Base-by-base conservation (phyloP, 768 basidiomycete species). In the button mushroom (Agaricus bisporus) region DNA sequence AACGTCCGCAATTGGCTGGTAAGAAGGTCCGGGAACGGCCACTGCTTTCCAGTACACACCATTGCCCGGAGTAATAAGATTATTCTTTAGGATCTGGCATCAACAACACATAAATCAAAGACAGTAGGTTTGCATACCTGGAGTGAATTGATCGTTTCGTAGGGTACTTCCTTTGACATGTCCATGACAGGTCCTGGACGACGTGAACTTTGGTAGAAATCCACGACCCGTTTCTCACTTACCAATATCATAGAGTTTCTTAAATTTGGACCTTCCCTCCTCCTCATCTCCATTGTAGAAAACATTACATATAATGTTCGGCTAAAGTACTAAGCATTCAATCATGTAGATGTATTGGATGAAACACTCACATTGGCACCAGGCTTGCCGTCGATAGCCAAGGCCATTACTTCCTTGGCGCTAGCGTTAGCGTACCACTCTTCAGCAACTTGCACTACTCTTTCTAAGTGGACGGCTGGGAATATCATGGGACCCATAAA, bases 261-360 rank as follows among this genome's bases (percentile, higher is more conserved):
- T 76, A 63, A 66, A 81, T 20, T 61, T 66, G 25, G 64, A 59
- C 38, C 72, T 64, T 38, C 77, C 80, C 55, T 81, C 79, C 4
- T 63, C 69, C 55, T 77, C 78, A 0, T 74, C 64, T 0, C 79
- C 80, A 59, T 82, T 79, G 57, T 74, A 80, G 57, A 81, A 82
- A 2, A 73, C 37, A 9, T 62, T 48, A 1, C 70, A 35, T 0
- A 68, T 59, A 35, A 77, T 56, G 17, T 61, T 55, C 2, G 76
- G 75, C 78, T 80, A 10, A 44, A 10, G 15, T 49, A 7, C 41
- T 11, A 22, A 43, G 43, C 20, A 18, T 18, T 17, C 20, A 38
- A 36, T 10, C 32, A 56, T 6, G 55, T 22, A 28, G 12, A 6
- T 15, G 4, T n/a, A 20, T 7, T 15, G 11, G 48, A 7, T 32